phyloP scores from a whole-genome alignment of 345 rosid species.

The Rhodamnia rubescens region DNA sequence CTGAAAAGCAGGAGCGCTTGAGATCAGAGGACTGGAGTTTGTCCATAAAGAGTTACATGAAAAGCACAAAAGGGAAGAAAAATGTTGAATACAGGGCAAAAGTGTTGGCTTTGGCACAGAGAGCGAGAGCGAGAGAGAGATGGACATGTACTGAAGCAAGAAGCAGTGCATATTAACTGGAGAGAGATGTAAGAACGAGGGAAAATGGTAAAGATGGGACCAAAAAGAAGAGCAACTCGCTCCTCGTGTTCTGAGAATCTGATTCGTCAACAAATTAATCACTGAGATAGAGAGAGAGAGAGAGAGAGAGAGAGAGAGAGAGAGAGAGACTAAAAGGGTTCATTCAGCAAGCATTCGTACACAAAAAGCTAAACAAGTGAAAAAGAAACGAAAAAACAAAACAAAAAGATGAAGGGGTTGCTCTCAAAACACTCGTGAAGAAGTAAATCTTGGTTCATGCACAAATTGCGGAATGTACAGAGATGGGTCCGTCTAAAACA shows the following conservation, averaged over 20 bases:
- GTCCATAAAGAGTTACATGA: neutral
- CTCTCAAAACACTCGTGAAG: neutral
- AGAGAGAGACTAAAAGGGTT: neutral
- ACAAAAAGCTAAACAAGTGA: neutral
- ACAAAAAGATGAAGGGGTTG: neutral
- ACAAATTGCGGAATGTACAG: neutral
- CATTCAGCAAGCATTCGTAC: neutral
- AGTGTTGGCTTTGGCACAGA: neutral
- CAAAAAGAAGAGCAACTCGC: constrained; percentile 27
- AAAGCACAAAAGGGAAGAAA: neutral
- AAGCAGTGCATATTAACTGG: neutral
- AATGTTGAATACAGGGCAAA: neutral
- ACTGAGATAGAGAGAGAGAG: neutral
- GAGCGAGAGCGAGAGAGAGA: too few relatives aligned
- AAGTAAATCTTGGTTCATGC: neutral
- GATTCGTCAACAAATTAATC: constrained; percentile 63
- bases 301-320: neutral
- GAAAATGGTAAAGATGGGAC: constrained; percentile 4
- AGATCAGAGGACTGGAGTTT: neutral
- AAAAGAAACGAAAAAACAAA: neutral
- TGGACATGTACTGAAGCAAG: neutral
- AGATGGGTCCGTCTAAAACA: neutral
- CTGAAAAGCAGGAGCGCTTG: neutral
- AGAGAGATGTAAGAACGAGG: neutral
- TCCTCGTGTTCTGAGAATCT: constrained; percentile 77